phyloP scores from a whole-genome alignment of 2,329 filamentous ascomycete genomes.

The Fusarium keratoplasticum region DNA sequence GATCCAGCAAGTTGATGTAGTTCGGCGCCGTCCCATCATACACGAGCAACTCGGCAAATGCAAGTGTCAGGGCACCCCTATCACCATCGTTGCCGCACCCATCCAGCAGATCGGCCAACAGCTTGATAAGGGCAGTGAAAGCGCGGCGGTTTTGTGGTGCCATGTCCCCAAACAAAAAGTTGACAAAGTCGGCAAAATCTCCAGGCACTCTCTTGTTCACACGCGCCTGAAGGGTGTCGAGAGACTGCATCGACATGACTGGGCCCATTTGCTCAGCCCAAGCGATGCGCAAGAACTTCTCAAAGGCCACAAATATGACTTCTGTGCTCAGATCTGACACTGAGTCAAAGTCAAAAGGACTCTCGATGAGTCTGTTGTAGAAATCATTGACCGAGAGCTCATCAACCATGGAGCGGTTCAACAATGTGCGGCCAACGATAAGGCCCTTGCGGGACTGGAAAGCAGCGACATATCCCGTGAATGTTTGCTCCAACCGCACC shows the following conservation, averaged over 20 bases:
- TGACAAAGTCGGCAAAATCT: conserved; percentile 79
- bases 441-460: conserved; percentile 88
- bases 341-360: conserved; percentile 80
- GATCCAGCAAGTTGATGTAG: conserved; percentile 89
- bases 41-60: conserved; percentile 89
- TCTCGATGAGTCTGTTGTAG: conserved; percentile 89
- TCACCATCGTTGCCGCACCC: conserved; percentile 93
- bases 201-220: conserved; percentile 74
- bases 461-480: conserved; percentile 84
- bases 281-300: conserved; percentile 89
- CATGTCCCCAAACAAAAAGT: conserved; percentile 73
- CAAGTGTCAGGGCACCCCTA: conserved; percentile 85
- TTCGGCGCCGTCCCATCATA: conserved; percentile 80
- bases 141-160: conserved; percentile 79
- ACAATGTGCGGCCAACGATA: conserved; percentile 81
- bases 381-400: conserved; percentile 87
- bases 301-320: conserved; percentile 89
- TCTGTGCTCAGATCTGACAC: conserved; percentile 83
- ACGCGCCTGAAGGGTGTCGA: conserved; percentile 80
- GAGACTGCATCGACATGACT: conserved; percentile 77
- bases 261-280: conserved; percentile 92
- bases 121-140: conserved; percentile 84
- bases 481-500: conserved; percentile 83
- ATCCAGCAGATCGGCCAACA: conserved; percentile 88
- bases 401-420: conserved; percentile 77